Evolutionary conservation across 208 protist genomes (phyloP), one percentile per base, ranked within the genome.

Genomic region (Balamuthia mandrillaris): DNA sequence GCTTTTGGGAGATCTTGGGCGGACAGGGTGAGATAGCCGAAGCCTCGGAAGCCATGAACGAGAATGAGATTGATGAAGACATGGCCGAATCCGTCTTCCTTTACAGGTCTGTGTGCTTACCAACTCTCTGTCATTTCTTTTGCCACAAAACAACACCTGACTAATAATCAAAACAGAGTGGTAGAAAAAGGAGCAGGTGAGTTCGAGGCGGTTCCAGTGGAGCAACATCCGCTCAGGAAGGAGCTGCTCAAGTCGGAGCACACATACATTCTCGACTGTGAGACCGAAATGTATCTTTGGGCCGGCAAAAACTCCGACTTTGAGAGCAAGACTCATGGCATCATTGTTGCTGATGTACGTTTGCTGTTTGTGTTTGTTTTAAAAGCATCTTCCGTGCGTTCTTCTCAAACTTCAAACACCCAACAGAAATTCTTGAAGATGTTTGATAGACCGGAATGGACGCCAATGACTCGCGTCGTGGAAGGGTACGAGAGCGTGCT

Each of bases 221-320:
- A 39, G 21, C 56, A 85, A 21, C 29, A 51, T 7, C 79, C 79
- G 6, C 21, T 85, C 37, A 33, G 41, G 1, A 75, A 45, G 39
- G 79, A 85, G 37, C 37, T 85, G 42, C 58, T 90, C 18, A 45
- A 90, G 1, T 52, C 79, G 5, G 52, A 74, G 12, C 24, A 61
- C 31, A 81, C 44, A 21, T 91, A 86, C 68, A 92, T 91, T 39
- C 37, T 91, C 41, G 89, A 91, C 75, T 86, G 68, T 37, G 72
- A 82, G 45, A 90, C 86, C 14, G 81, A 91, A 72, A 27, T 91
- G 16, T 91, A 66, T 72, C 45, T 91, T 60, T 91, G 89, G 89
- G 52, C 68, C 9, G 89, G 89, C 39, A 91, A 72, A 44, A 74
- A 52, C 44, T 85, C 79, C 18, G 74, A 81, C 74, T 81, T 44